A percentile compares a stretch with the other conserved stretches of the same genome.
Evolutionary conservation across 306 rosid species (phyloP).

Genomic region (Styphnolobium japonicum): DNA sequence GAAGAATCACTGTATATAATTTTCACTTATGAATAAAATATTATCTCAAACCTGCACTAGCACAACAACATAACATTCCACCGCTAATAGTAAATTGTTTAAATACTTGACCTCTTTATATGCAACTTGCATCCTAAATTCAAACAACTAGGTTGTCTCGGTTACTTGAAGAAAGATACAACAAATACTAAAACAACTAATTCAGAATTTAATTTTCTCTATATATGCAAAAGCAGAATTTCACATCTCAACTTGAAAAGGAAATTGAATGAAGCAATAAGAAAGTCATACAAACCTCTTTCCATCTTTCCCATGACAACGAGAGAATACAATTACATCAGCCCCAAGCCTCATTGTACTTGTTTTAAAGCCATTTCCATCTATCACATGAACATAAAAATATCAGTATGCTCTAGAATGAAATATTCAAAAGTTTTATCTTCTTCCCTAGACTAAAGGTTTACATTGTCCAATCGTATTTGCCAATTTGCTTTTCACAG

Average conservation of each 20-base stretch:
- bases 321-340: constrained; percentile 93
- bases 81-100: not conserved
- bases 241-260: constrained; percentile 4
- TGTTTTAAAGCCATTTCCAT: constrained; percentile 98
- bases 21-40: not conserved
- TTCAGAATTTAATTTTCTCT: not conserved
- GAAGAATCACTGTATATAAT: not conserved
- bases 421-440: not conserved
- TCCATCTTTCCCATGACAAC: constrained; percentile 62
- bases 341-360: constrained; percentile 99
- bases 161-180: not conserved
- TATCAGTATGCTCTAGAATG: constrained; percentile 27
- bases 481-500: constrained; percentile 80
- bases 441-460: not conserved
- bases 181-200: not conserved
- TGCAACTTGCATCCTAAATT: not conserved
- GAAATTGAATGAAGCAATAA: constrained; percentile 19
- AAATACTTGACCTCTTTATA: not conserved
- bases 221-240: not conserved
- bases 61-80: not conserved
- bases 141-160: not conserved
- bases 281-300: constrained; percentile 52
- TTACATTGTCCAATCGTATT: constrained; percentile 94
- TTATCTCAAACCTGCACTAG: not conserved
- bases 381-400: constrained; percentile 43